Evolutionary conservation across 1,284 basidiomycete genomes (phyloP).

Genomic region (Schizopora paradoxa): DNA sequence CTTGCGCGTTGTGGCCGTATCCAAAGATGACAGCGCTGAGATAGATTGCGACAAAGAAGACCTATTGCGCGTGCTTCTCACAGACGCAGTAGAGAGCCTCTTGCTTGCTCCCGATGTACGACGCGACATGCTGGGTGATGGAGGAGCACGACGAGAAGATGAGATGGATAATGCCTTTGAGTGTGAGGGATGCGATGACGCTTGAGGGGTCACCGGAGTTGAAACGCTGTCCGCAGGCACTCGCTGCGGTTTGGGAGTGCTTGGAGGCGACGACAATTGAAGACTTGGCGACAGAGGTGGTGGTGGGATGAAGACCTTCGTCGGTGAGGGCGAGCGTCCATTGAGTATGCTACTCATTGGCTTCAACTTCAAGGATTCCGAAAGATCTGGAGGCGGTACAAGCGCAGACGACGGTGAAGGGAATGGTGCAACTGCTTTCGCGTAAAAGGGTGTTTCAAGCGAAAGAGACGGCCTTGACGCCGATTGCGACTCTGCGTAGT

Average conservation of each 20-base stretch:
- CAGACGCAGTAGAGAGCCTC: no score
- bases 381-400: conserved; percentile 29
- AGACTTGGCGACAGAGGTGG: not conserved
- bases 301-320: not conserved
- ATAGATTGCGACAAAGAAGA: conserved; percentile 20
- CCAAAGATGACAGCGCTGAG: no score
- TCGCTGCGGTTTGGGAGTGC: not conserved
- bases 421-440: conserved; percentile 55
- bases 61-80: not conserved
- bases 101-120: conserved; percentile 14
- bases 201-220: not conserved
- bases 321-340: not conserved
- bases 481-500: not conserved
- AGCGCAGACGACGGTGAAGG: conserved; percentile 58
- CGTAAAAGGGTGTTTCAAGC: conserved; percentile 45
- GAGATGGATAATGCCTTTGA: conserved; percentile 34
- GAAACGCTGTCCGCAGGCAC: not conserved
- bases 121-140: conserved; percentile 55
- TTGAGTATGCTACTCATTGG: conserved; percentile 5
- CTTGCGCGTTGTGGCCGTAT: conserved; percentile 27
- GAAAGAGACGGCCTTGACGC: conserved; percentile 30
- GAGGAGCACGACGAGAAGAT: conserved; percentile 59
- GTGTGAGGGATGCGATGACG: conserved; percentile 9
- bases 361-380: conserved; percentile 12
- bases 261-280: not conserved